Conservation (phyloP, 1,284 basidiomycete species). For the Papiliotrema nemorosa region DNA sequence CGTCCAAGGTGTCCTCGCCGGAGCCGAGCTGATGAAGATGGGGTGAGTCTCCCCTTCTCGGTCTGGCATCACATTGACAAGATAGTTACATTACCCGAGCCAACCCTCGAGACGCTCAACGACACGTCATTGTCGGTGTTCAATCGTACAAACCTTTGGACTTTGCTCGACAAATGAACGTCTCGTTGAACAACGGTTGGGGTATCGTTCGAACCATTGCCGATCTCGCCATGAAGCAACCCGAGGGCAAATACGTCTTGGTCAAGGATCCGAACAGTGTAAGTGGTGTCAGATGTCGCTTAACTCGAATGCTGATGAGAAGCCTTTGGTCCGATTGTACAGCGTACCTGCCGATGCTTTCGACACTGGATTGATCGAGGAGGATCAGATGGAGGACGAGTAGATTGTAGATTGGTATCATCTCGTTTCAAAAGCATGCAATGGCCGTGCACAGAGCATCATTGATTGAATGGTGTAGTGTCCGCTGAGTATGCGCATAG, state of each 20-base stretch:
- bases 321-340: conserved; percentile 93
- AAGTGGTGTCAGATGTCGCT: conserved; percentile 37
- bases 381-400: conserved; percentile 54
- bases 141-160: conserved; percentile 92
- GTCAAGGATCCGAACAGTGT: conserved; percentile 97
- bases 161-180: conserved; percentile 92
- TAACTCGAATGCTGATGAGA: conserved; percentile 4
- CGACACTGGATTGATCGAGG: conserved; percentile 74
- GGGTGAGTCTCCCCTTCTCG: no score
- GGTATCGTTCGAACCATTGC: conserved; percentile 94
- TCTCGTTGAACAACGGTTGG: conserved; percentile 95
- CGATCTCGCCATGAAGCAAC: conserved; percentile 88
- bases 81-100: conserved; percentile 74
- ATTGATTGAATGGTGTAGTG: no score
- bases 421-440: not conserved
- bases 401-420: conserved; percentile 4
- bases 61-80: conserved; percentile 10
- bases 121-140: conserved; percentile 92
- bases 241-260: conserved; percentile 92
- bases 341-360: conserved; percentile 84
- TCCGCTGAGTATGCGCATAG: no score
- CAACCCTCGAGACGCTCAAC: conserved; percentile 88
- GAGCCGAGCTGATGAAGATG: conserved; percentile 96
- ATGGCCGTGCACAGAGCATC: no score
- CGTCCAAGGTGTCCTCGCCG: conserved; percentile 90